Percentiles rank a stretch among this genome's conserved stretches.
Conservation (phyloP, 768 basidiomycete species). For the Pisolithus microcarpus region DNA sequence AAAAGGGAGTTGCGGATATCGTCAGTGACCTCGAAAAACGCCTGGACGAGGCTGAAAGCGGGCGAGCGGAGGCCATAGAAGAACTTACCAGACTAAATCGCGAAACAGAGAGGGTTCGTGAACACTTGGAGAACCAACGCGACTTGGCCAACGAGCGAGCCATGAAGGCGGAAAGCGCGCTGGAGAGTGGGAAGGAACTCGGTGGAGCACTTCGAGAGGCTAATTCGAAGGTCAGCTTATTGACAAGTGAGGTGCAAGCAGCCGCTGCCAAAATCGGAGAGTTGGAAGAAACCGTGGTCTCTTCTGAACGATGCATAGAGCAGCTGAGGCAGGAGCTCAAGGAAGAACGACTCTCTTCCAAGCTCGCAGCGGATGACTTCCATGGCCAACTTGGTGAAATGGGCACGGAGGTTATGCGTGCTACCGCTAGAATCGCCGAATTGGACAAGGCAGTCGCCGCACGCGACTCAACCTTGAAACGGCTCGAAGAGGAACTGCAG, state of each 20-base stretch:
- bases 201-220: constrained; percentile 62
- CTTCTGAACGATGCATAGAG: constrained; percentile 44
- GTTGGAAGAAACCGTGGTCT: constrained; percentile 54
- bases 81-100: constrained; percentile 34
- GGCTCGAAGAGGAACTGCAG: constrained; percentile 39
- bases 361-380: constrained; percentile 34
- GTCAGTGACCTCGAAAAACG: constrained; percentile 58
- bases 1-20: constrained; percentile 61
- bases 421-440: constrained; percentile 29
- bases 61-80: constrained; percentile 32
- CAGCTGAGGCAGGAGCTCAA: constrained; percentile 51
- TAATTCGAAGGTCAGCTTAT: constrained; percentile 49
- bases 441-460: constrained; percentile 41
- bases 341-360: constrained; percentile 41
- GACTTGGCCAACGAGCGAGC: constrained; percentile 53
- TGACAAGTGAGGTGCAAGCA: constrained; percentile 53
- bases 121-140: constrained; percentile 42
- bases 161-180: constrained; percentile 53
- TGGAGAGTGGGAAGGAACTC: constrained; percentile 61
- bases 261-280: constrained; percentile 53
- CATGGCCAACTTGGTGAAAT: constrained; percentile 28
- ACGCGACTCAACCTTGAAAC: constrained; percentile 25
- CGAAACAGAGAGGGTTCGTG: constrained; percentile 41
- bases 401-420: constrained; percentile 23
- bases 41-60: constrained; percentile 44